phyloP scores from a whole-genome alignment of 495 filamentous ascomycete species.

The Podospora fimiseda region DNA sequence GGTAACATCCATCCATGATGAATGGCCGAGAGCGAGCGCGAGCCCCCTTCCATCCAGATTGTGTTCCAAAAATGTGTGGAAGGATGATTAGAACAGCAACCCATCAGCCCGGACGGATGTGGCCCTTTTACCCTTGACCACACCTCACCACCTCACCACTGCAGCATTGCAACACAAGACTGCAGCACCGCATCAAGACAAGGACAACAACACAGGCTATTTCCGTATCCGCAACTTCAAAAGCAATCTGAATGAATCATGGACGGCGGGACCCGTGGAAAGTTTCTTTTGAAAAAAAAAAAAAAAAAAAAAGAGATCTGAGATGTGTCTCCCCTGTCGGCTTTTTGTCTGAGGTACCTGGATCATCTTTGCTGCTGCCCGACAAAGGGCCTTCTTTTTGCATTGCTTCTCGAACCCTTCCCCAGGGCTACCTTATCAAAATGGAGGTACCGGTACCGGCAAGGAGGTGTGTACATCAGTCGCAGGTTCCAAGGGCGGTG shows the following conservation, averaged over 20 bases:
- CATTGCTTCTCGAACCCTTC: too few species aligned
- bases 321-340: neutral
- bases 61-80: slow-evolving; percentile 10
- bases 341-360: too few species aligned
- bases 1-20: too few species aligned
- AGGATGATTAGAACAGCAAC: slow-evolving; percentile 3
- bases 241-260: neutral
- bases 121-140: too few species aligned
- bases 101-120: slow-evolving; percentile 2
- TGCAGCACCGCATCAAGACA: neutral
- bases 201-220: neutral
- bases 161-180: too few species aligned
- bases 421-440: too few species aligned
- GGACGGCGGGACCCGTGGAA: neutral
- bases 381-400: neutral
- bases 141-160: too few species aligned
- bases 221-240: neutral
- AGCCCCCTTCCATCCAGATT: neutral
- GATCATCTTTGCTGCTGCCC: neutral
- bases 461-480: neutral
- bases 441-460: neutral
- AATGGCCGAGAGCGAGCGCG: too few species aligned
- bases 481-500: slow-evolving; percentile 3
- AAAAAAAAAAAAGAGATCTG: too few species aligned
- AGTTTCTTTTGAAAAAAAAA: neutral